These are phyloP conservation scores for Podospora comata DNA, from an alignment of 495 filamentous ascomycete species.

Conservation along the genomic window DNA sequence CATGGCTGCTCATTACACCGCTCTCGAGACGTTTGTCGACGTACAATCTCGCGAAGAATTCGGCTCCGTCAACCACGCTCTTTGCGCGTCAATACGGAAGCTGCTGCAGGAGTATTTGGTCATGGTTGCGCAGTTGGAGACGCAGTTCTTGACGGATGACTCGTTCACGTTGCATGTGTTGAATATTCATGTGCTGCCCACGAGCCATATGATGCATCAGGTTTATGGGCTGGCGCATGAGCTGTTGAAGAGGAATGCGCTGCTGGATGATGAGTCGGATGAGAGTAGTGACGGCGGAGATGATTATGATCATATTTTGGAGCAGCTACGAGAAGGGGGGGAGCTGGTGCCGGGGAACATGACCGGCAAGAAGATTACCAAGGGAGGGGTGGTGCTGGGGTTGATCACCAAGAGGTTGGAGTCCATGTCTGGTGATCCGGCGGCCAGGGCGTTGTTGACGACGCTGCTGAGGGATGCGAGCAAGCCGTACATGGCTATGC, in stretches of 20 bases:
- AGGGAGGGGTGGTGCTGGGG: slow-evolving; percentile 85
- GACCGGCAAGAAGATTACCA: slow-evolving; percentile 86
- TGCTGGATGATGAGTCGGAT: slow-evolving; percentile 81
- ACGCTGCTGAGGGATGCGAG: slow-evolving; percentile 82
- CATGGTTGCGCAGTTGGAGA: slow-evolving; percentile 87
- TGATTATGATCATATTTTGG: slow-evolving; percentile 65
- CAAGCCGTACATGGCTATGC: slow-evolving; percentile 93
- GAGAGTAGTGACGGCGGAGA: slow-evolving; percentile 79
- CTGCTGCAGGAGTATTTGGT: slow-evolving; percentile 89
- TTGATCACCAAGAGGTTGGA: slow-evolving; percentile 79
- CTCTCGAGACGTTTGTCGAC: slow-evolving; percentile 89
- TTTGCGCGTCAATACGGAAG: slow-evolving; percentile 90
- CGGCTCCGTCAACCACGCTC: slow-evolving; percentile 91
- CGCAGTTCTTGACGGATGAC: slow-evolving; percentile 80
- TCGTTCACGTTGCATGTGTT: slow-evolving; percentile 88
- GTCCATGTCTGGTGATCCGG: slow-evolving; percentile 88
- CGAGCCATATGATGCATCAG: slow-evolving; percentile 83
- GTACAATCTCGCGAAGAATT: slow-evolving; percentile 90
- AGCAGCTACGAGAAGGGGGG: slow-evolving; percentile 84
- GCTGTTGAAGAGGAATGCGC: slow-evolving; percentile 77
- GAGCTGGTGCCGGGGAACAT: slow-evolving; percentile 73
- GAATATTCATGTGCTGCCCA: slow-evolving; percentile 85
- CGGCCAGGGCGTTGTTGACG: slow-evolving; percentile 74
- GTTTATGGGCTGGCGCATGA: slow-evolving; percentile 84
- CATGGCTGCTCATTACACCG: slow-evolving; percentile 91